Percentiles rank a stretch among this genome's conserved stretches.
Conservation (phyloP, 495 filamentous ascomycete species). For the Chaetomidium leptoderma region DNA sequence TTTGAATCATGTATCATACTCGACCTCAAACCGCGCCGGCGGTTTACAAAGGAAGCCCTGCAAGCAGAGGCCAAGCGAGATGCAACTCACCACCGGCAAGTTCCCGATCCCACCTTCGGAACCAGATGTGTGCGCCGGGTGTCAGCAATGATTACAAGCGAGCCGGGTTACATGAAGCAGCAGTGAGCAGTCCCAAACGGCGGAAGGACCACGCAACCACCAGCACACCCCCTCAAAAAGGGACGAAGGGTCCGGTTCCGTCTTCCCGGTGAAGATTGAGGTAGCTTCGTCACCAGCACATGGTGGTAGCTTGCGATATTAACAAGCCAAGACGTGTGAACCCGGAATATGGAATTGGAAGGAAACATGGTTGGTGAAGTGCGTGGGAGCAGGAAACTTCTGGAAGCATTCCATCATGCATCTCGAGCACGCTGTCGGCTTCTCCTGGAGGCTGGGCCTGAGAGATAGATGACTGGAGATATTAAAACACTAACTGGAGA, state of each 20-base stretch:
- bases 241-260: background rate
- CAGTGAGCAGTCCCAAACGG: too few relatives aligned
- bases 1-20: too few relatives aligned
- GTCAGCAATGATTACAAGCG: too few relatives aligned
- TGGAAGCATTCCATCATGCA: slow-evolving; percentile 13
- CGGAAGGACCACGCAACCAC: background rate
- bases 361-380: background rate
- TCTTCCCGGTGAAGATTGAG: background rate
- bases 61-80: background rate
- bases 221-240: background rate
- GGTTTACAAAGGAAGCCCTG: too few relatives aligned
- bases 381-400: slow-evolving; percentile 3
- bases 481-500: slow-evolving; percentile 6
- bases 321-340: slow-evolving; percentile 25
- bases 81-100: background rate
- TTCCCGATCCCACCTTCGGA: background rate
- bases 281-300: slow-evolving; percentile 6
- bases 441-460: background rate
- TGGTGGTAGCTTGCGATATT: slow-evolving; percentile 21
- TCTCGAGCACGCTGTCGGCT: background rate
- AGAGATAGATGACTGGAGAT: slow-evolving; percentile 2
- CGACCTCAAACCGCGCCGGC: too few relatives aligned
- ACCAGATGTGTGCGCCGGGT: background rate
- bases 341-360: slow-evolving; percentile 27
- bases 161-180: background rate